Conservation (phyloP, 2,329 filamentous ascomycete genomes). For the Penicillium fuscoglaucum region DNA sequence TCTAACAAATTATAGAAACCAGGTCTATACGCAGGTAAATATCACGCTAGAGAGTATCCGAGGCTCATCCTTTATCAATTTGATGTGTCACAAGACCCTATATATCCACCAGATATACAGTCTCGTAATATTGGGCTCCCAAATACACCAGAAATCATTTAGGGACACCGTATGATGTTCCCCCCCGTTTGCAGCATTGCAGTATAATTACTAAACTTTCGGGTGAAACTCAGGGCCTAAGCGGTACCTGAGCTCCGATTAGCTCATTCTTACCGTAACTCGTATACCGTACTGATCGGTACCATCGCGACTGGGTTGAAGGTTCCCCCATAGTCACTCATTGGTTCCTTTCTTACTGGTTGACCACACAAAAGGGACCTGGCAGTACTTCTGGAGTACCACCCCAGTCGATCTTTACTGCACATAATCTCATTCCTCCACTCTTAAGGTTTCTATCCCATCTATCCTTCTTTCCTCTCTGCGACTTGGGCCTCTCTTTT, state of each 20-base stretch:
- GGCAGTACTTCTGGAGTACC: slow-evolving; percentile 18
- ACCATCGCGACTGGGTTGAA: slow-evolving; percentile 3
- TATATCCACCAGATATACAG: neutral
- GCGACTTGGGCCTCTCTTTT: slow-evolving; percentile 7
- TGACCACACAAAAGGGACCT: slow-evolving; percentile 15
- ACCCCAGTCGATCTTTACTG: slow-evolving; percentile 15
- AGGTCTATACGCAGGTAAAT: neutral
- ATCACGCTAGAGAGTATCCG: neutral
- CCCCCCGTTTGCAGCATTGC: slow-evolving; percentile 6
- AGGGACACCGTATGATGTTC: slow-evolving; percentile 7
- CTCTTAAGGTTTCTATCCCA: slow-evolving; percentile 20
- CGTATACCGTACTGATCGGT: slow-evolving; percentile 12
- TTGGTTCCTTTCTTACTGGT: slow-evolving; percentile 15
- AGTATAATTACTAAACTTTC: slow-evolving; percentile 17
- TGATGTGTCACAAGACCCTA: slow-evolving; percentile 5
- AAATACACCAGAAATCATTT: neutral
- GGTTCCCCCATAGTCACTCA: slow-evolving; percentile 12
- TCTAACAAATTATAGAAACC: neutral
- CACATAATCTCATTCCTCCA: slow-evolving; percentile 18
- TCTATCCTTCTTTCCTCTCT: slow-evolving; percentile 15
- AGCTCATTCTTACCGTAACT: slow-evolving; percentile 14
- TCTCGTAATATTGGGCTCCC: slow-evolving; percentile 1
- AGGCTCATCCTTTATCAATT: neutral
- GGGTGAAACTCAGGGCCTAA: neutral
- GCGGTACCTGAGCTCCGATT: slow-evolving; percentile 11